These are phyloP conservation scores for Hirsutella thompsonii DNA, from an alignment of 2,329 filamentous ascomycete species.

Conservation along the genomic window DNA sequence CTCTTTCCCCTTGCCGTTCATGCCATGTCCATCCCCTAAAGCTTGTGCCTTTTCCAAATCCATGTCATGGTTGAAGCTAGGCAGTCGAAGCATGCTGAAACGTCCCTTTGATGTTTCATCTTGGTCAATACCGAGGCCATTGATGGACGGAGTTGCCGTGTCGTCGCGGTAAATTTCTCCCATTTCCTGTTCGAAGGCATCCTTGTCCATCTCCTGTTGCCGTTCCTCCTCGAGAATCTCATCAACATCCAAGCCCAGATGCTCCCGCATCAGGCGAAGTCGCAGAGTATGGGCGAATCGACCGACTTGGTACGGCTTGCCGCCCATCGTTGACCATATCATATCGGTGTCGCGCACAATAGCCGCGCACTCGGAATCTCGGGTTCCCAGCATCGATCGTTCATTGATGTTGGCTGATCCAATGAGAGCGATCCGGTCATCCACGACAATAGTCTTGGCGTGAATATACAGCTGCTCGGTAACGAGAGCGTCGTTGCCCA, in stretches of 20 bases:
- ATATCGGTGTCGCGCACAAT: conserved; percentile 88
- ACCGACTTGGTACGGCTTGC: conserved; percentile 77
- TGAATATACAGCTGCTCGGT: conserved; percentile 98
- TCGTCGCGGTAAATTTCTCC: conserved; percentile 45
- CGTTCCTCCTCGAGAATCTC: conserved; percentile 73
- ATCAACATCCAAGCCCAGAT: conserved; percentile 91
- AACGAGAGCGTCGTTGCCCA: conserved; percentile 72
- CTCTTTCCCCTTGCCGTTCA: conserved; percentile 1
- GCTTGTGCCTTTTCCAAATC: conserved; percentile 24
- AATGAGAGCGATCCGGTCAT: conserved; percentile 86
- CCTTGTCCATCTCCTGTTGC: conserved; percentile 49
- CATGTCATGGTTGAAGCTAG: conserved; percentile 62
- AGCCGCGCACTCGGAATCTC: conserved; percentile 86
- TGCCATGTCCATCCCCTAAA: not conserved
- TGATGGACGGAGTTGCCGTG: conserved; percentile 1
- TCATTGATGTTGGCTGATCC: conserved; percentile 99
- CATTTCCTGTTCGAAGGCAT: conserved; percentile 46
- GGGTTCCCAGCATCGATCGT: conserved; percentile 80
- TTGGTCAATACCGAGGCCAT: not conserved
- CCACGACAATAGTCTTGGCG: conserved; percentile 91
- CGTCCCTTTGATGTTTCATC: conserved; percentile 19
- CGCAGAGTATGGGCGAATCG: conserved; percentile 88
- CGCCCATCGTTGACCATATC: conserved; percentile 84
- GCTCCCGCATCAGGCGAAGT: conserved; percentile 89
- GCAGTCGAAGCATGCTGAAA: conserved; percentile 11